Evolutionary conservation across 2,329 filamentous ascomycete species (phyloP).

Genomic region (Stachybotrys elegans): DNA sequence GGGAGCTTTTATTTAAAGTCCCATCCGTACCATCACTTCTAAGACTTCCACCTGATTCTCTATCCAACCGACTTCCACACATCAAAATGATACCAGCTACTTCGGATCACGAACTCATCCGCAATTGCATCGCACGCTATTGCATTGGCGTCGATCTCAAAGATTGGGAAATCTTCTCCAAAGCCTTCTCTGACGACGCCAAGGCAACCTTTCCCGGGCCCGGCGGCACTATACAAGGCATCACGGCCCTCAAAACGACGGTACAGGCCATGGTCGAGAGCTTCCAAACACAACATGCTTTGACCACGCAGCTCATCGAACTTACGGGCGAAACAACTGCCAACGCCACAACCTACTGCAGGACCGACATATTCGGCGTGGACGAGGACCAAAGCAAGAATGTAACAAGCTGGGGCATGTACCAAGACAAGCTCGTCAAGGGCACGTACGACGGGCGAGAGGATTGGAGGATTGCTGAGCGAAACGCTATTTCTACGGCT

Average conservation of each 20-base stretch:
- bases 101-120: conserved; percentile 3
- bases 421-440: background rate
- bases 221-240: background rate
- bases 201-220: conserved; percentile 1
- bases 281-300: conserved; percentile 1
- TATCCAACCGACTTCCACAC: too few species aligned
- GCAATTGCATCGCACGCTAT: conserved; percentile 4
- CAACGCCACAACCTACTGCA: background rate
- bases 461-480: conserved; percentile 3
- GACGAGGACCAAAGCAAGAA: background rate
- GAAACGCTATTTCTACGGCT: too few species aligned
- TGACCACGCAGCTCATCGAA: conserved; percentile 2
- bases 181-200: conserved; percentile 1
- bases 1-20: too few species aligned
- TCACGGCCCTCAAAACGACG: background rate
- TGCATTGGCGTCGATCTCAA: conserved; percentile 2
- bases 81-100: too few species aligned
- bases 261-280: background rate
- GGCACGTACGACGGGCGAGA: background rate
- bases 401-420: conserved; percentile 1
- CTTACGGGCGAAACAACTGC: conserved; percentile 1
- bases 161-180: conserved; percentile 2
- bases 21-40: too few species aligned
- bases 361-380: background rate
- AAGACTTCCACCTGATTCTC: too few species aligned